These are phyloP conservation scores for Monosporozyma unispora DNA, from an alignment of 805 yeast genomes.

Conservation along the genomic window DNA sequence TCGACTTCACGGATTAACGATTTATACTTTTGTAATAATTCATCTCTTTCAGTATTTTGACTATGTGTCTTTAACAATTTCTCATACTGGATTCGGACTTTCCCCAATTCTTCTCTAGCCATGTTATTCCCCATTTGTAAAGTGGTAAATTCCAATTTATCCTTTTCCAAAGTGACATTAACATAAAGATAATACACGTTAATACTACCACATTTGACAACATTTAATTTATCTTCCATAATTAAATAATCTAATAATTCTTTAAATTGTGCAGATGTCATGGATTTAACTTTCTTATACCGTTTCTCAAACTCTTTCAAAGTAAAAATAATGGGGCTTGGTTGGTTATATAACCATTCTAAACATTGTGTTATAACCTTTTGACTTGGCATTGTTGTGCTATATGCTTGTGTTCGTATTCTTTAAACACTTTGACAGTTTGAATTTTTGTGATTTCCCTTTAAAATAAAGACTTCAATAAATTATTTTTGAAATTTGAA, in stretches of 20 bases:
- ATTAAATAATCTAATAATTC: conserved; percentile 6
- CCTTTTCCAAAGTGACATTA: neutral
- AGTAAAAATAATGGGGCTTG: conserved; percentile 4
- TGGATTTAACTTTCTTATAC: conserved; percentile 6
- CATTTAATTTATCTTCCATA: conserved; percentile 17
- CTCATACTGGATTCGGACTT: neutral
- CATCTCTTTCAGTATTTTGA: neutral
- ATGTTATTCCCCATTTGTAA: conserved; percentile 1
- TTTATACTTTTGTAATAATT: neutral
- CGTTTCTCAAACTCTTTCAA: conserved; percentile 10
- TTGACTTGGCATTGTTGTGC: neutral
- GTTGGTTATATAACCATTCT: conserved; percentile 2
- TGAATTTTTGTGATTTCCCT: too few species aligned
- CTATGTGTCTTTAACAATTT: neutral
- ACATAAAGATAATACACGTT: conserved; percentile 33
- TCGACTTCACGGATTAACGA: neutral
- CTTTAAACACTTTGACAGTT: too few species aligned
- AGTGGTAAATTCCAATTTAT: neutral
- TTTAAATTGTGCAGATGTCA: conserved; percentile 1
- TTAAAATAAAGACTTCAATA: too few species aligned
- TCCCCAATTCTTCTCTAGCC: conserved; percentile 2
- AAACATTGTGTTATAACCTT: conserved; percentile 1
- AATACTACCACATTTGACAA: conserved; percentile 48
- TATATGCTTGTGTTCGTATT: too few species aligned
- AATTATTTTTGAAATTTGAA: too few species aligned